phyloP scores from a whole-genome alignment of 306 rosid species.

The Lithocarpus polystachyus region DNA sequence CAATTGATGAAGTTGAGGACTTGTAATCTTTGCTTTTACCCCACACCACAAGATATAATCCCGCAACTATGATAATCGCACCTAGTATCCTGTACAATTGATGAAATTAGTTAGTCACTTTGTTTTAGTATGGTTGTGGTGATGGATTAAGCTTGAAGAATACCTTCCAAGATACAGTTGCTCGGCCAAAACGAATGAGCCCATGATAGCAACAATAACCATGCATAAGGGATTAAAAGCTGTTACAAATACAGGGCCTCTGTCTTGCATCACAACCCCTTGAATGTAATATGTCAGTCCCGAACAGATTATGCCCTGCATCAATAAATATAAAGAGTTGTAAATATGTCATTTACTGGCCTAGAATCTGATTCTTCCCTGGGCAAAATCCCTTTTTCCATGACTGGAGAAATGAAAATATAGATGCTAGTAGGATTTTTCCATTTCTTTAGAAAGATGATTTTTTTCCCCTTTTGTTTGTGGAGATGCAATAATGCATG shows the following conservation, averaged over 20 bases:
- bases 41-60: slow-evolving; percentile 79
- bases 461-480: not conserved
- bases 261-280: slow-evolving; percentile 72
- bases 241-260: slow-evolving; percentile 94
- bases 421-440: not conserved
- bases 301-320: slow-evolving; percentile 74
- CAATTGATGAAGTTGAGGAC: slow-evolving; percentile 11
- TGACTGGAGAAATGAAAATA: not conserved
- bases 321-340: not conserved
- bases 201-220: slow-evolving; percentile 79
- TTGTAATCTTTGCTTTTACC: slow-evolving; percentile 73
- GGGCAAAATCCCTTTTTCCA: not conserved
- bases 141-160: not conserved
- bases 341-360: not conserved
- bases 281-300: slow-evolving; percentile 82
- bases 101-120: not conserved
- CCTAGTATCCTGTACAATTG: slow-evolving; percentile 58
- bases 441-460: not conserved
- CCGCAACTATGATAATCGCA: slow-evolving; percentile 56
- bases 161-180: slow-evolving; percentile 79
- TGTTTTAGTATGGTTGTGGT: not conserved
- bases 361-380: not conserved
- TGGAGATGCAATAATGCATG: not conserved
- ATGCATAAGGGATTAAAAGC: slow-evolving; percentile 74
- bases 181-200: slow-evolving; percentile 58